Conservation (phyloP, 2,329 filamentous ascomycete genomes). For the Diplodia scrobiculata region DNA sequence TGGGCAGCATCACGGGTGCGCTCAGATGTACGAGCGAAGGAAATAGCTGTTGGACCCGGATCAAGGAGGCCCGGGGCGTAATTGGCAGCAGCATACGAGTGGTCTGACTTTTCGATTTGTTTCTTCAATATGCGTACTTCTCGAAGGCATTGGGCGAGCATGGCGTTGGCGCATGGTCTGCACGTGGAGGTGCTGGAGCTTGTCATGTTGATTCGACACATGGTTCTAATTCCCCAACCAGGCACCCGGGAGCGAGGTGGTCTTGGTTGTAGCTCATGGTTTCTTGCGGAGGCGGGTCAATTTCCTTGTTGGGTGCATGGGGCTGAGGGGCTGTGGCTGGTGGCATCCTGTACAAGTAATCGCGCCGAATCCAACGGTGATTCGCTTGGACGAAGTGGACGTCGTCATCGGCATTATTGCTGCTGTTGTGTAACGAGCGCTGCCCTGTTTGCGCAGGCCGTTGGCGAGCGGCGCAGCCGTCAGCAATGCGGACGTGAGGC, state of each 20-base stretch:
- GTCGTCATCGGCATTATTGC: slow-evolving; percentile 16
- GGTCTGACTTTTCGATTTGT: slow-evolving; percentile 18
- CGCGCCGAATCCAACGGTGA: slow-evolving; percentile 19
- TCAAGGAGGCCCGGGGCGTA: slow-evolving; percentile 14
- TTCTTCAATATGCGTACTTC: background rate
- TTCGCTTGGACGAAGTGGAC: slow-evolving; percentile 8
- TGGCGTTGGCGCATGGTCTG: slow-evolving; percentile 17
- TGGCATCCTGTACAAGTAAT: slow-evolving; percentile 26
- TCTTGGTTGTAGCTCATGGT: slow-evolving; percentile 20
- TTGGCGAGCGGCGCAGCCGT: background rate
- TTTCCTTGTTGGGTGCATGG: slow-evolving; percentile 15
- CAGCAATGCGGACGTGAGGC: background rate
- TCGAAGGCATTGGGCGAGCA: slow-evolving; percentile 14
- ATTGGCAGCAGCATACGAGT: slow-evolving; percentile 8
- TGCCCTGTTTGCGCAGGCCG: background rate
- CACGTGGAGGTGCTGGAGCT: slow-evolving; percentile 21
- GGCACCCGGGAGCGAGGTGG: slow-evolving; percentile 19
- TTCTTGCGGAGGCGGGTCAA: slow-evolving; percentile 15
- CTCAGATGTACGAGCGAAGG: background rate
- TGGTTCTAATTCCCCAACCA: slow-evolving; percentile 25
- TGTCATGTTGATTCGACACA: slow-evolving; percentile 13
- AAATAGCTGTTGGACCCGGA: background rate
- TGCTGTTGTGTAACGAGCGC: slow-evolving; percentile 15
- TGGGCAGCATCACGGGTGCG: background rate
- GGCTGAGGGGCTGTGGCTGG: slow-evolving; percentile 21